Conservation (phyloP, 148 eudicot species). For the Chenopodium berlandieri region DNA sequence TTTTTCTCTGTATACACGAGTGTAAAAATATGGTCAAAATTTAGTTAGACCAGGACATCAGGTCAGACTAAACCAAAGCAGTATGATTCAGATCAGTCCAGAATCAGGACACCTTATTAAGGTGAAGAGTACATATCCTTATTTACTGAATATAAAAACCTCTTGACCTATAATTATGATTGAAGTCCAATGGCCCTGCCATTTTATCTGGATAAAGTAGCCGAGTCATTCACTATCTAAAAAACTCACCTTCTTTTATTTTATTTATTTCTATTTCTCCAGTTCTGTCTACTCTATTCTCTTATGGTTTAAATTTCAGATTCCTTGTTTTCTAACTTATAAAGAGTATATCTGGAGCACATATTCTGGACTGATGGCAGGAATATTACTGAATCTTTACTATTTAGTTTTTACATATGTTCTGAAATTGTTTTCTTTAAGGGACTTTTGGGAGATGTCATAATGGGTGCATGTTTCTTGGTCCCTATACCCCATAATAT, state of each 20-base stretch:
- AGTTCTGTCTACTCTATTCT: background rate
- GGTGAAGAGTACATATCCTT: too few species aligned
- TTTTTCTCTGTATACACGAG: too few species aligned
- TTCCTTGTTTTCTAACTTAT: background rate
- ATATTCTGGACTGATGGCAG: background rate
- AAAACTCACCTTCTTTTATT: background rate
- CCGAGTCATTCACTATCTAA: background rate
- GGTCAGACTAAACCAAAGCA: too few species aligned
- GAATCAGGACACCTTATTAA: too few species aligned
- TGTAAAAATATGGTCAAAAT: too few species aligned
- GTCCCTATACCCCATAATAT: too few species aligned
- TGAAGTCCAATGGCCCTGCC: background rate
- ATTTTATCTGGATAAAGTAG: background rate
- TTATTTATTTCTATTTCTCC: background rate
- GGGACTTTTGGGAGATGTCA: background rate
- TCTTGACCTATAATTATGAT: background rate
- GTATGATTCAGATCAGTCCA: too few species aligned
- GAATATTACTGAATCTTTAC: background rate
- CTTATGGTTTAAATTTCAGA: background rate
- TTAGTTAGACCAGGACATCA: too few species aligned
- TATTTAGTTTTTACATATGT: background rate
- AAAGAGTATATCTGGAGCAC: background rate
- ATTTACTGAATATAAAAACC: background rate
- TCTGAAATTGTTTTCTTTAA: background rate
- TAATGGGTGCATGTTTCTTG: too few species aligned